Conservation (phyloP, 106 monocot genomes). For the Gastrodia elata region DNA sequence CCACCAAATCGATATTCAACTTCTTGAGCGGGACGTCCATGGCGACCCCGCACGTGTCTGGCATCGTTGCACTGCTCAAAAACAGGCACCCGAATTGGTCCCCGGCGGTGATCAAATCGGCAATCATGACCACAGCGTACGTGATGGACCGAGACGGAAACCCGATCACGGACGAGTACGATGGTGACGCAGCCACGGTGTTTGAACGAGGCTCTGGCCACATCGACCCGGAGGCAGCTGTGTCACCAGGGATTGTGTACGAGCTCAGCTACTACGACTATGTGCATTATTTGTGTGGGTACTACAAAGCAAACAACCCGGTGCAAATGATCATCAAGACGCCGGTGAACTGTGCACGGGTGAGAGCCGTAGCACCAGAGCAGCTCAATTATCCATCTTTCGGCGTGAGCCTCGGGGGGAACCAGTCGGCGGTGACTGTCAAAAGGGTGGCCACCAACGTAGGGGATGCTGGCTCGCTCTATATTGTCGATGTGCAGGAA, state of each 20-base stretch:
- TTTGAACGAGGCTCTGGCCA: slow-evolving; percentile 35
- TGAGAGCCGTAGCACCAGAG: neutral
- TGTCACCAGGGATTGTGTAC: slow-evolving; percentile 33
- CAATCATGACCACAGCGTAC: slow-evolving; percentile 29
- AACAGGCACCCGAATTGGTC: slow-evolving; percentile 27
- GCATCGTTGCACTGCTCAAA: slow-evolving; percentile 28
- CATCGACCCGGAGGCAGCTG: slow-evolving; percentile 18
- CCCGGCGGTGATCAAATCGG: slow-evolving; percentile 34
- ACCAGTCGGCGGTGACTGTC: neutral
- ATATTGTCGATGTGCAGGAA: slow-evolving; percentile 2
- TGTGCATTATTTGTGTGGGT: slow-evolving; percentile 30
- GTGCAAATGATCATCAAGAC: neutral
- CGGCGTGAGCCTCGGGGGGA: neutral
- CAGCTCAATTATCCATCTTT: slow-evolving; percentile 15
- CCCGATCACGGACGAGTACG: slow-evolving; percentile 15
- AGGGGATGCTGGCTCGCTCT: neutral
- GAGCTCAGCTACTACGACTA: slow-evolving; percentile 24
- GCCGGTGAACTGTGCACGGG: neutral
- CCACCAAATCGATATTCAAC: slow-evolving; percentile 17
- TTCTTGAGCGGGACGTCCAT: slow-evolving; percentile 41
- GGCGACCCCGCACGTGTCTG: slow-evolving; percentile 38
- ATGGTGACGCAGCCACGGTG: slow-evolving; percentile 16
- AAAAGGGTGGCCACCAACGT: slow-evolving; percentile 8
- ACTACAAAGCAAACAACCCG: neutral
- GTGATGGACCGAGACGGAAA: neutral